These are phyloP conservation scores for Suillus subaureus DNA, from an alignment of 768 basidiomycete genomes.

Conservation along the genomic window DNA sequence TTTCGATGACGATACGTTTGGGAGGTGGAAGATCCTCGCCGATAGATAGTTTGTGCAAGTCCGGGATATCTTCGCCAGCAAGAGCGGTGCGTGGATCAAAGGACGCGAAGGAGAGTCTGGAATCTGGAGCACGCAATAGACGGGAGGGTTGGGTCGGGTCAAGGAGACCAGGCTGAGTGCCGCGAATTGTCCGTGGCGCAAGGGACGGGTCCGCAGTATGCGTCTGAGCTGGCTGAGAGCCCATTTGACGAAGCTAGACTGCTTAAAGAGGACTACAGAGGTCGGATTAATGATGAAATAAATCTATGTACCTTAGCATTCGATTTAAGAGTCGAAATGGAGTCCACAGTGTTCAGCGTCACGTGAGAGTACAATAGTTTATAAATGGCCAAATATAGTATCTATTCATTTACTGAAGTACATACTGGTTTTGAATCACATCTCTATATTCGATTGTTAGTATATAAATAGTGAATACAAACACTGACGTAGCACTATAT, in stretches of 20 bases:
- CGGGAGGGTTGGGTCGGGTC: conserved; percentile 65
- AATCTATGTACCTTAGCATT: not conserved
- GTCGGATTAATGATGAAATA: not conserved
- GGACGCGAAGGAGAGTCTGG: conserved; percentile 70
- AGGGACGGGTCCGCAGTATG: not conserved
- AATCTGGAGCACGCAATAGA: conserved; percentile 59
- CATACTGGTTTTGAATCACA: too few relatives aligned
- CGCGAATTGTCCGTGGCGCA: conserved; percentile 31
- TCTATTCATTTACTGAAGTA: too few relatives aligned
- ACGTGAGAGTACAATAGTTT: not conserved
- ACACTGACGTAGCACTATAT: too few relatives aligned
- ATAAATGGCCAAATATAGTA: too few relatives aligned
- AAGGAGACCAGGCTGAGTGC: conserved; percentile 61
- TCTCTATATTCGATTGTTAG: too few relatives aligned
- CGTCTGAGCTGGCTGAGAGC: not conserved
- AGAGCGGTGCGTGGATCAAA: conserved; percentile 71
- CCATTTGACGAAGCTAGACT: not conserved
- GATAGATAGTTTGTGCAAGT: conserved; percentile 43
- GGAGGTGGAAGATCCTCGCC: conserved; percentile 54
- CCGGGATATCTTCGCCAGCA: conserved; percentile 36
- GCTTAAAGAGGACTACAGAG: not conserved
- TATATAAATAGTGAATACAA: too few relatives aligned
- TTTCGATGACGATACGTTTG: conserved; percentile 78
- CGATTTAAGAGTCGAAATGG: not conserved
- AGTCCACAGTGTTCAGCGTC: not conserved